Base-by-base conservation (phyloP, 768 basidiomycete genomes). In the Suillus sp. region DNA sequence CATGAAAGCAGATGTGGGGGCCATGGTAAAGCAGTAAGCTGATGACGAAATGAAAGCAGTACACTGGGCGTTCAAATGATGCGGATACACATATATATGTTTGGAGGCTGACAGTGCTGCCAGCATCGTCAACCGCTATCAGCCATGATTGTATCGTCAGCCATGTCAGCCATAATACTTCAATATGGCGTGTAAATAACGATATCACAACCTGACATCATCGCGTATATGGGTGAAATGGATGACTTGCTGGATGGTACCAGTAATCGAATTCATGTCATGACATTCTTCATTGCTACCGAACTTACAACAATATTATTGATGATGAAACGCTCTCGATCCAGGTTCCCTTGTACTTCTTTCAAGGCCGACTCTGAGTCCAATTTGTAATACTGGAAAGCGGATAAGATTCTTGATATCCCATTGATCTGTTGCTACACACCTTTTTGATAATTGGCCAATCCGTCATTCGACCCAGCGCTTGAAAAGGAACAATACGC, bases 211-310 rank as follows among this genome's bases (percentile, higher is more conserved):
- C 55, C 55, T 57, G 18, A 20, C 25, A 38, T 40, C 5, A 27
- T 40, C 37, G 16, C 1, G 16, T 20, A 37, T 56, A 27, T 38
- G 25, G 35, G 37, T 20, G 51, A 57, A 27, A 56, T 22, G 34
- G 34, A 37, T 56, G 56, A 40, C 54, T 57, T 20, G 25, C 25
- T 57, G 25, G 37, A 57, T 38, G 20, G 40, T 18, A 27, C 38
- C 38, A 40, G 25, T 38, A 34, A 60, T n/a, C 14, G 30, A 22
- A 32, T 56, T 62, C 64, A 74, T 27, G 68, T 59, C 72, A 70
- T 43, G 54, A 94, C 90, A 56, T 80, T 86, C 76, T 95, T 95
- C 84, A 89, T 89, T 53, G 93, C 93, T 6, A 93, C 91, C 10
- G 86, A 80, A 65, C 90, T 93, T n/a, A 84, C 77, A 8, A 91